These are phyloP conservation scores for Beauveria rudraprayagi DNA, from an alignment of 2,329 filamentous ascomycete species.

Conservation along the genomic window DNA sequence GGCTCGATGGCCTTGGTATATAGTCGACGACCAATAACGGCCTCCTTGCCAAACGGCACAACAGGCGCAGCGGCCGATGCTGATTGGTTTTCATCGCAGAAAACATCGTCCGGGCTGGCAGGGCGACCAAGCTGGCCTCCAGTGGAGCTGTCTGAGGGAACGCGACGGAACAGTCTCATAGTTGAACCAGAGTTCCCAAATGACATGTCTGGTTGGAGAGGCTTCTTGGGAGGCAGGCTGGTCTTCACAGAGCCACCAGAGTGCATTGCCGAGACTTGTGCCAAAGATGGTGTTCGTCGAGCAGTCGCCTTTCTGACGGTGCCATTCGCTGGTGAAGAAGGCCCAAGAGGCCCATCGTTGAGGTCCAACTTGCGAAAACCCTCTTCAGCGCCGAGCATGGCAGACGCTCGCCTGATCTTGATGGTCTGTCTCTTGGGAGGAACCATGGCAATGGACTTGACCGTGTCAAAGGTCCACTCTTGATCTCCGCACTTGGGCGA, in stretches of 20 bases:
- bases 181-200: slow-evolving; percentile 93
- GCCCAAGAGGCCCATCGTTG: slow-evolving; percentile 52
- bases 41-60: slow-evolving; percentile 67
- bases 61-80: slow-evolving; percentile 37
- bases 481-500: slow-evolving; percentile 62
- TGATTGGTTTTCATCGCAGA: slow-evolving; percentile 57
- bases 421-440: slow-evolving; percentile 45
- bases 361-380: slow-evolving; percentile 52
- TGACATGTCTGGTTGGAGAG: slow-evolving; percentile 80
- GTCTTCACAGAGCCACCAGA: slow-evolving; percentile 32
- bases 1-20: slow-evolving; percentile 78
- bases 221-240: slow-evolving; percentile 54
- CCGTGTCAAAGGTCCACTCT: slow-evolving; percentile 93
- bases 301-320: slow-evolving; percentile 56
- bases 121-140: slow-evolving; percentile 31
- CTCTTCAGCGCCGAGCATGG: slow-evolving; percentile 51
- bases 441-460: slow-evolving; percentile 55
- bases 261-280: slow-evolving; percentile 24
- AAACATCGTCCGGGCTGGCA: slow-evolving; percentile 32
- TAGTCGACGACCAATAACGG: slow-evolving; percentile 68
- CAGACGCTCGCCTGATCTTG: slow-evolving; percentile 46
- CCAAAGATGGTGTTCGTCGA: slow-evolving; percentile 38
- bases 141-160: slow-evolving; percentile 60
- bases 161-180: slow-evolving; percentile 82
- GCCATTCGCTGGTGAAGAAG: slow-evolving; percentile 42